phyloP scores from a whole-genome alignment of 2,329 filamentous ascomycete species.

The Xylariaceae sp. region DNA sequence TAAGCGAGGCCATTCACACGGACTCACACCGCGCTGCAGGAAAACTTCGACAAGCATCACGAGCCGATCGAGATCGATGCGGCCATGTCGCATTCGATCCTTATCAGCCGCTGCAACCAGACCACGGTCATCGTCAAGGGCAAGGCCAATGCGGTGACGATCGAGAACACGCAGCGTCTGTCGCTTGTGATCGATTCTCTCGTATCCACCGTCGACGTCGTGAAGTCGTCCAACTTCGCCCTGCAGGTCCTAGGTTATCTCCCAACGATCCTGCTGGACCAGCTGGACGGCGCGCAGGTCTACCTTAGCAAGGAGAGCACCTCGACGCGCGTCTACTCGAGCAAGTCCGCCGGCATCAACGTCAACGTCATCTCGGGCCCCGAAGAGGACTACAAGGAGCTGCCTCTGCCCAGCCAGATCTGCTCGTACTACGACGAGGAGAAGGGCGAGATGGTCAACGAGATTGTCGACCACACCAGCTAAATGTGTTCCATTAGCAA shows the following conservation, averaged over 20 bases:
- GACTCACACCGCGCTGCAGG: slow-evolving; percentile 49
- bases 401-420: slow-evolving; percentile 87
- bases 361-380: slow-evolving; percentile 74
- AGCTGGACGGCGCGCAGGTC: slow-evolving; percentile 86
- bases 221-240: slow-evolving; percentile 93
- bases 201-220: slow-evolving; percentile 88
- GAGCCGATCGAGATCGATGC: slow-evolving; percentile 81
- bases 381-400: slow-evolving; percentile 83
- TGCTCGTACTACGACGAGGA: slow-evolving; percentile 71
- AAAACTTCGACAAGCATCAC: slow-evolving; percentile 82
- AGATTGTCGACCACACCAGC: slow-evolving; percentile 94
- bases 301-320: slow-evolving; percentile 83
- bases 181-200: slow-evolving; percentile 88
- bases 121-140: slow-evolving; percentile 86
- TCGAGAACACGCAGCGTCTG: slow-evolving; percentile 85
- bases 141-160: slow-evolving; percentile 95
- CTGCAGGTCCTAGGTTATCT: slow-evolving; percentile 86
- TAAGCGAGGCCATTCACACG: background rate
- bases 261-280: slow-evolving; percentile 87
- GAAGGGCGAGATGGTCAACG: slow-evolving; percentile 78
- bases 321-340: slow-evolving; percentile 81
- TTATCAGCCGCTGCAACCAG: slow-evolving; percentile 91
- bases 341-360: slow-evolving; percentile 86
- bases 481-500: slow-evolving; percentile 43
- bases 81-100: slow-evolving; percentile 80